Evolutionary conservation across 768 basidiomycete genomes (phyloP).

Genomic region (Pleurotus eryngii): DNA sequence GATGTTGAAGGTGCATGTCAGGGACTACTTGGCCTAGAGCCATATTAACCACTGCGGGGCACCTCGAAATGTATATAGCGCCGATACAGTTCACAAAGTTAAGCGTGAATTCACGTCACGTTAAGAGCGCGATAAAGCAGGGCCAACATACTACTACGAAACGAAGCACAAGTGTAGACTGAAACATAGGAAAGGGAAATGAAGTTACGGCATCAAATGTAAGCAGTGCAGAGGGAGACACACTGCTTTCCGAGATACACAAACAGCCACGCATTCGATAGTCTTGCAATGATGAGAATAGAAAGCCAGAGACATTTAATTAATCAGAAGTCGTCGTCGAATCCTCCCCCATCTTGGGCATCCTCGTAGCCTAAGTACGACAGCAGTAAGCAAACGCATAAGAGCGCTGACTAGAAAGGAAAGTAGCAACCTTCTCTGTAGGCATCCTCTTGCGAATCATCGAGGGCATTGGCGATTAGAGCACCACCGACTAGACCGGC

Average conservation of each 20-base stretch:
- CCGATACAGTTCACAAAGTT: too few relatives aligned
- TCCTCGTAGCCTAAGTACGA: slow-evolving; percentile 9
- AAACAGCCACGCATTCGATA: not conserved
- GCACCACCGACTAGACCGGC: slow-evolving; percentile 66
- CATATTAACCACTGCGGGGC: slow-evolving; percentile 18
- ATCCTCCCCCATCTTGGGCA: slow-evolving; percentile 8
- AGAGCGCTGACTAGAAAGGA: not conserved
- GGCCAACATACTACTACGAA: not conserved
- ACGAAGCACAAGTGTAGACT: not conserved
- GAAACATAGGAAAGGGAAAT: slow-evolving; percentile 1
- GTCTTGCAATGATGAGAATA: not conserved
- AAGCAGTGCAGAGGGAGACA: too few relatives aligned
- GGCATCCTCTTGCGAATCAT: slow-evolving; percentile 27
- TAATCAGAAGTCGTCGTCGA: slow-evolving; percentile 8
- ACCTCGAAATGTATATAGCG: too few relatives aligned
- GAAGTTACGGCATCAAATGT: too few relatives aligned
- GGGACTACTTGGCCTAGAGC: slow-evolving; percentile 49
- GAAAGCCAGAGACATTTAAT: not conserved
- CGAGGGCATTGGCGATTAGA: slow-evolving; percentile 49
- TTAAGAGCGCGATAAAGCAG: not conserved
- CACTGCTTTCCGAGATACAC: too few relatives aligned
- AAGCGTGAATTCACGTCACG: too few relatives aligned
- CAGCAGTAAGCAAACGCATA: slow-evolving; percentile 6
- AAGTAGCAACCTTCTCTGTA: slow-evolving; percentile 16
- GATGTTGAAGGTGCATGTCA: slow-evolving; percentile 69